These are phyloP conservation scores for Epipyxis sp. DNA, from an alignment of 108 stramenopile species.

Conservation along the genomic window DNA sequence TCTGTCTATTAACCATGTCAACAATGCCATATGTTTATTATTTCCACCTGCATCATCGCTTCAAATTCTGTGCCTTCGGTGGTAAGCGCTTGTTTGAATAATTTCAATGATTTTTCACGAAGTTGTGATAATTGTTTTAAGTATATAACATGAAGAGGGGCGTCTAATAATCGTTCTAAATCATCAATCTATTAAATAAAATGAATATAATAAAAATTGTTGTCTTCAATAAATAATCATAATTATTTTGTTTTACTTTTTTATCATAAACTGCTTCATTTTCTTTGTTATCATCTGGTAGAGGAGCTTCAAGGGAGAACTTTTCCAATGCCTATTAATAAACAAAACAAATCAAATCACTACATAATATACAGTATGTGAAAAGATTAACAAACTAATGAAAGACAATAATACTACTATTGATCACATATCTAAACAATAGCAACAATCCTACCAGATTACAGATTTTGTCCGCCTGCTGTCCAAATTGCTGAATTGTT, in stretches of 20 bases:
- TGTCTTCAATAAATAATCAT: background rate
- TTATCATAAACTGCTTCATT: conserved; percentile 72
- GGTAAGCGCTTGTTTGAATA: conserved; percentile 69
- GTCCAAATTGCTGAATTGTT: conserved; percentile 68
- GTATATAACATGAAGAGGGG: conserved; percentile 84
- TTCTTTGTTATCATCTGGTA: conserved; percentile 61
- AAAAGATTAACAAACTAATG: background rate
- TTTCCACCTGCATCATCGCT: conserved; percentile 85
- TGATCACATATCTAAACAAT: no score
- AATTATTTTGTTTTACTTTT: conserved; percentile 43
- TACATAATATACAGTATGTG: background rate
- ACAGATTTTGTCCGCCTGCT: conserved; percentile 78
- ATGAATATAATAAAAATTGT: background rate
- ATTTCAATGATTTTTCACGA: conserved; percentile 75
- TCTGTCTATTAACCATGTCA: no score
- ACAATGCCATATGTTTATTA: background rate
- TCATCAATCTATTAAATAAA: conserved; percentile 56
- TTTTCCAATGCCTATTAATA: conserved; percentile 69
- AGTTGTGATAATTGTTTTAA: conserved; percentile 74
- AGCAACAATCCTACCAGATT: conserved; percentile 43
- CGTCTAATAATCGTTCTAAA: conserved; percentile 77
- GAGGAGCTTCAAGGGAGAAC: conserved; percentile 77
- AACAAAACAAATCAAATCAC: background rate
- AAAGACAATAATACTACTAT: background rate
- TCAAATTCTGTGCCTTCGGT: conserved; percentile 82